Evolutionary conservation across 1,139 yeast genomes (phyloP).

Genomic region (Suhomyces taliae): DNA sequence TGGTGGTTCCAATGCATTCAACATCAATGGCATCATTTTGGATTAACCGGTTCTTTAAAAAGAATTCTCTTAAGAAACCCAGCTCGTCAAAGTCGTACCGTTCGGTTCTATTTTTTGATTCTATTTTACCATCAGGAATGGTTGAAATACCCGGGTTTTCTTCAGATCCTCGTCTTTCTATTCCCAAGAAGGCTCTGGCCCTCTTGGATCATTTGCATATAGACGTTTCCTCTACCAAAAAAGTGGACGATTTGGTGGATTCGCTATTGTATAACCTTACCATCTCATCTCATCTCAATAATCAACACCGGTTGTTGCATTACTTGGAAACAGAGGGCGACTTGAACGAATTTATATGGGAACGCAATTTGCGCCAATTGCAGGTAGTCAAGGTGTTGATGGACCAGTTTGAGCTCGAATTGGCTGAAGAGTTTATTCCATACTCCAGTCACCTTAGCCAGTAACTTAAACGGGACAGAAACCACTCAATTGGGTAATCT

Average conservation of each 20-base stretch:
- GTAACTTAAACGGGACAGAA: too few relatives aligned
- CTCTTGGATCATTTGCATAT: conserved; percentile 13
- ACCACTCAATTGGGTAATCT: too few relatives aligned
- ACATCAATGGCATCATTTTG: conserved; percentile 39
- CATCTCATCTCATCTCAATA: conserved; percentile 23
- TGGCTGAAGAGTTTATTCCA: conserved; percentile 10
- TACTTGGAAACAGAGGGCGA: conserved; percentile 9
- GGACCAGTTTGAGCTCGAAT: conserved; percentile 7
- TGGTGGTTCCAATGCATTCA: conserved; percentile 36
- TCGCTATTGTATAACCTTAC: conserved; percentile 37
- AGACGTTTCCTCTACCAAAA: conserved; percentile 14
- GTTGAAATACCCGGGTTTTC: conserved; percentile 5
- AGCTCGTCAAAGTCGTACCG: conserved; percentile 22
- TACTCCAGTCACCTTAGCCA: background rate
- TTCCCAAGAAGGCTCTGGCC: conserved; percentile 6
- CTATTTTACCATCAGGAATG: conserved; percentile 1
- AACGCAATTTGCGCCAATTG: conserved; percentile 4
- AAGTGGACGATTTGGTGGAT: conserved; percentile 44
- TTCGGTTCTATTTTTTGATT: conserved; percentile 18
- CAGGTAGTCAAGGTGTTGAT: conserved; percentile 7
- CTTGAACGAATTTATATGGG: conserved; percentile 8
- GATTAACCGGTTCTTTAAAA: conserved; percentile 35
- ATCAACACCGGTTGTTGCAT: conserved; percentile 13
- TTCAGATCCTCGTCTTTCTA: background rate
- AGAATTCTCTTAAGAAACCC: conserved; percentile 13